phyloP scores from a whole-genome alignment of 768 basidiomycete species.

The Psilocybe subaeruginosa region DNA sequence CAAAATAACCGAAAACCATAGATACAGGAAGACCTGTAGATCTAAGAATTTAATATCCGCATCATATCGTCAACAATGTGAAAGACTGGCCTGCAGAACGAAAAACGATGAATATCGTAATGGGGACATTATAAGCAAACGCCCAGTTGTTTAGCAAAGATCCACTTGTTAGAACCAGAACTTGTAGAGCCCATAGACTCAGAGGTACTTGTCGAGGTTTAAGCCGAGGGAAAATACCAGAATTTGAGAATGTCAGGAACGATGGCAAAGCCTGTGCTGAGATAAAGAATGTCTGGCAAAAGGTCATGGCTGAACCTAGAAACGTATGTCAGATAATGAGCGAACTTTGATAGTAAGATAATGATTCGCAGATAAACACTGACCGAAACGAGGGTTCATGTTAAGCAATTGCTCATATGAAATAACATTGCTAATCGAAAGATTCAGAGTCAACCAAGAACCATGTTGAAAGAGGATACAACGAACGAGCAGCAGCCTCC shows the following conservation, averaged over 20 bases:
- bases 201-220: slow-evolving; percentile 74
- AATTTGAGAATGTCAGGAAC: slow-evolving; percentile 49
- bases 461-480: neutral
- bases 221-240: slow-evolving; percentile 47
- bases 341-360: neutral
- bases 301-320: slow-evolving; percentile 79
- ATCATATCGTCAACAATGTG: neutral
- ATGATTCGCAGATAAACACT: slow-evolving; percentile 13
- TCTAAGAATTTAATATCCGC: slow-evolving; percentile 4
- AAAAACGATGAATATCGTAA: slow-evolving; percentile 83
- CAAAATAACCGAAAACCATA: slow-evolving; percentile 70
- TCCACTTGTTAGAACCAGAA: slow-evolving; percentile 64
- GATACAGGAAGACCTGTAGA: slow-evolving; percentile 70
- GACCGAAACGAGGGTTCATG: slow-evolving; percentile 70
- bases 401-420: slow-evolving; percentile 76
- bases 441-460: neutral
- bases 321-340: slow-evolving; percentile 2
- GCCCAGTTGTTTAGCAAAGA: slow-evolving; percentile 83
- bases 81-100: slow-evolving; percentile 69
- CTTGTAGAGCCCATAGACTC: slow-evolving; percentile 69
- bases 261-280: slow-evolving; percentile 66
- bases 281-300: slow-evolving; percentile 84
- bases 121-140: slow-evolving; percentile 74
- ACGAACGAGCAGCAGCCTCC: slow-evolving; percentile 84
- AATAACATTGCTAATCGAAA: slow-evolving; percentile 67